phyloP scores from a whole-genome alignment of 495 filamentous ascomycete genomes.

The Talaromyces borbonicus region DNA sequence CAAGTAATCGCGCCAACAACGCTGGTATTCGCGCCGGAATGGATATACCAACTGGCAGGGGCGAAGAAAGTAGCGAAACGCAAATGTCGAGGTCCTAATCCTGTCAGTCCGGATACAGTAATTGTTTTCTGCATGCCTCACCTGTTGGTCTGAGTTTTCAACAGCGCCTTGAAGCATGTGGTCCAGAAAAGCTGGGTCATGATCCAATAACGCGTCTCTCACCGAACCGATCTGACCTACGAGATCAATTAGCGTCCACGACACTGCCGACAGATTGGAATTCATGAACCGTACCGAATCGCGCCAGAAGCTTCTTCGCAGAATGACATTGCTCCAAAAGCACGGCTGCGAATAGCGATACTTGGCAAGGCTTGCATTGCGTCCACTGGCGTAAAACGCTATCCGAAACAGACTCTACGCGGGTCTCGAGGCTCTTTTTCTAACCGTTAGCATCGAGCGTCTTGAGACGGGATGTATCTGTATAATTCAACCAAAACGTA shows the following conservation, averaged over 20 bases:
- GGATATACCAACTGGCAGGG: constrained; percentile 24
- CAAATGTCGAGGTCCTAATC: constrained; percentile 30
- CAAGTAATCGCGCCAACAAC: constrained; percentile 32
- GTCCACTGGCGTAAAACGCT: constrained; percentile 27
- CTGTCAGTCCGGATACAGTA: background rate
- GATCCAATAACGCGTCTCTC: constrained; percentile 31
- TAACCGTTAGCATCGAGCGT: background rate
- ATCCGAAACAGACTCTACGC: constrained; percentile 14
- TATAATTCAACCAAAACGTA: constrained; percentile 11
- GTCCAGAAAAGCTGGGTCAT: constrained; percentile 33
- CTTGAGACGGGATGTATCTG: too few relatives aligned
- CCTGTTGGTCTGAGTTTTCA: constrained; percentile 22
- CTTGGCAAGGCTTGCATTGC: constrained; percentile 35
- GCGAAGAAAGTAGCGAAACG: constrained; percentile 30
- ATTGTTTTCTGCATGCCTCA: constrained; percentile 11
- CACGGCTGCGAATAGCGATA: constrained; percentile 28
- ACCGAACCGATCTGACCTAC: constrained; percentile 11
- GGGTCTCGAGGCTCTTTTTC: constrained; percentile 28
- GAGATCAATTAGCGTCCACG: background rate
- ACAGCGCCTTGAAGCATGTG: constrained; percentile 28
- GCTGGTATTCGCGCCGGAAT: constrained; percentile 29
- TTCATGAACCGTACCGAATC: constrained; percentile 25
- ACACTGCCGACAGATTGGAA: background rate
- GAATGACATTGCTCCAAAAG: constrained; percentile 36
- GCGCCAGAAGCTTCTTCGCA: constrained; percentile 30